Base-by-base conservation (phyloP, 305 asterid genomes). In the Fraxinus xanthoxyloides region DNA sequence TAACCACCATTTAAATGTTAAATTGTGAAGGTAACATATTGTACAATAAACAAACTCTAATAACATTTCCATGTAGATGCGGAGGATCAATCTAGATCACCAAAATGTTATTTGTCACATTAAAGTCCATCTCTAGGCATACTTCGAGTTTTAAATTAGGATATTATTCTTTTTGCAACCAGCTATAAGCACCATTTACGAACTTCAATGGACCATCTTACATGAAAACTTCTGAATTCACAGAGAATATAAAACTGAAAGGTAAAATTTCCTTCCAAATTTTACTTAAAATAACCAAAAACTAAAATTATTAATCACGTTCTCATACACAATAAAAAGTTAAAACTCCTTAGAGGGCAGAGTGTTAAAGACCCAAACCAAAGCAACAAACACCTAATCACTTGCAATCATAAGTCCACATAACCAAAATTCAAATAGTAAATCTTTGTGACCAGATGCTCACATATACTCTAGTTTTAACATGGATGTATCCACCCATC, bases 1-100 rank as follows among this genome's bases (percentile, higher is more conserved):
- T 4, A 81, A 38, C 40, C 76, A 83, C 23, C 83, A 85, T 36
- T 72, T 79, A 80, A 74, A 79, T 61, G 67, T 82, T 43, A 84
- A 84, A 78, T 67, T 38, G 15, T 26, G 76, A 76, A 15, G 69
- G 48, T 10, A 67, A 76, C 32, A 56, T 28, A 32, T 48, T 13
- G 40, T 28, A 56, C 43, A 76, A 13, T 32, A 48, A 77, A 51
- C 43, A 51, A 48, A 77, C 31, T 76, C 21, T 51, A 51, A 77
- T 6, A 51, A 28, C 43, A 77, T 51, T 34, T 59, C 34, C 79
- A 26, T 31, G 61, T 46, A 9, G 59, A 36, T 19, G 19, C 7
- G 13, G 23, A 15, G 40, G 63, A 77, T 13, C 28, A 51, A 51
- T 70, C 40, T 70, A 70, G 75, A 70, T 70, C 74, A 67, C 36